Evolutionary conservation across 495 filamentous ascomycete genomes (phyloP).

Genomic region (Daldinia concentrica): DNA sequence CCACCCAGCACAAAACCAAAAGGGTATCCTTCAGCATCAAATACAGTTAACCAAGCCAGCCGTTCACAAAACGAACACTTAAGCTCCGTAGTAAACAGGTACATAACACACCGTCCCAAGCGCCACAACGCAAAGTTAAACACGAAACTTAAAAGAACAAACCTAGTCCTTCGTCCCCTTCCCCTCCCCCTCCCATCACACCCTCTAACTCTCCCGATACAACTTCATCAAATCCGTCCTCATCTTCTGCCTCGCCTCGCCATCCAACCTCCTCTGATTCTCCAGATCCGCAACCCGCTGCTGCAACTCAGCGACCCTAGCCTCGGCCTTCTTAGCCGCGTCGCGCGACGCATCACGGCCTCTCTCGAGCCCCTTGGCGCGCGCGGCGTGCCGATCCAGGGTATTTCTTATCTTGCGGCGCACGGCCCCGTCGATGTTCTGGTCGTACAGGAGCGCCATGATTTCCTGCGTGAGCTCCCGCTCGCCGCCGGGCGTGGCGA

Average conservation of each 20-base stretch:
- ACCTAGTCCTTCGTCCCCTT: background rate
- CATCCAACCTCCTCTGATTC: conserved; percentile 60
- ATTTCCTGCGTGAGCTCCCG: conserved; percentile 58
- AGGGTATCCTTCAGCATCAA: background rate
- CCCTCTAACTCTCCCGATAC: conserved; percentile 6
- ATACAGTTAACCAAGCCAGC: background rate
- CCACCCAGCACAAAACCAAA: background rate
- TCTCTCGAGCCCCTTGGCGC: conserved; percentile 63
- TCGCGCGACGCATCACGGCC: conserved; percentile 70
- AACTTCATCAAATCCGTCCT: conserved; percentile 34
- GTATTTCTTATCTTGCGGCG: conserved; percentile 56
- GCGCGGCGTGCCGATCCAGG: conserved; percentile 66
- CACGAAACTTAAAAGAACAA: background rate
- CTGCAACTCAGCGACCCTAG: conserved; percentile 63
- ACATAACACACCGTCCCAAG: background rate
- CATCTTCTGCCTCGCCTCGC: conserved; percentile 35
- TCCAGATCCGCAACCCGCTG: conserved; percentile 59
- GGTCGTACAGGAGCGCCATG: conserved; percentile 59
- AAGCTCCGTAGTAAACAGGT: background rate
- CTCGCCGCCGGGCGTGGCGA: background rate
- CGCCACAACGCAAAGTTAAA: background rate
- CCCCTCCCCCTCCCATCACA: background rate
- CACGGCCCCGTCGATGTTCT: conserved; percentile 54
- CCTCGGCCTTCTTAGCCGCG: conserved; percentile 69
- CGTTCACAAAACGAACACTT: background rate